Evolutionary conservation across 75 land plant species (phyloP), one percentile per base, ranked within the genome.

Genomic region (Pinus taeda): DNA sequence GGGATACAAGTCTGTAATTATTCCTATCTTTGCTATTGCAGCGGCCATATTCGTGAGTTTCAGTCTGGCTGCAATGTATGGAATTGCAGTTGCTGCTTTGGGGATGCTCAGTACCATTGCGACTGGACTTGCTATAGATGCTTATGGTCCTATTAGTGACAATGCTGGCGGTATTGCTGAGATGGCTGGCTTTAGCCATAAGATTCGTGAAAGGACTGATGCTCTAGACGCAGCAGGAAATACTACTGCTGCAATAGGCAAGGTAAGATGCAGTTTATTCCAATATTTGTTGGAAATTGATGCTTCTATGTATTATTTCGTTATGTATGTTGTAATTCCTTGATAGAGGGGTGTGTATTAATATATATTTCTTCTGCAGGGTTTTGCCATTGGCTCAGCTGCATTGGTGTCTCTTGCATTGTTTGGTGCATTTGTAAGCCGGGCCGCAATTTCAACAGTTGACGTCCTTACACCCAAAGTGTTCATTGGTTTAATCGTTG

Each of bases 91-190:
- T 4, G 88, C 94, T 60, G 95, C 92, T 59, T 75, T 93, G 14
- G 94, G 95, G 22, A 91, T 92, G 94, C 86, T 91, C 8, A 92
- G 94, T 83, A 93, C 95, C 4, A 88, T 93, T 36, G 92, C 95
- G 60, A 93, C 95, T 6, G 91, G 95, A 2, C 79, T 93, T 13
- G 88, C 95, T 8, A 93, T 93, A 60, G 95, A 93, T 76, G 95
- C 95, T 12, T 93, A 93, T 85, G 95, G 95, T 20, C 94, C 95
- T 39, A 93, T 93, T 21, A 93, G 95, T 82, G 95, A 93, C 83
- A 93, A 93, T 83, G 95, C 94, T 65, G 95, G 95, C 42, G 95
- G 95, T 37, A 93, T 93, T 70, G 94, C 95, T 0, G 95, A 93
- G 73, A 93, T 92, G 95, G 95, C 94, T 45, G 95, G 95, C 22